These are phyloP conservation scores for Amniculicola lignicola DNA, from an alignment of 495 filamentous ascomycete species.

Conservation along the genomic window DNA sequence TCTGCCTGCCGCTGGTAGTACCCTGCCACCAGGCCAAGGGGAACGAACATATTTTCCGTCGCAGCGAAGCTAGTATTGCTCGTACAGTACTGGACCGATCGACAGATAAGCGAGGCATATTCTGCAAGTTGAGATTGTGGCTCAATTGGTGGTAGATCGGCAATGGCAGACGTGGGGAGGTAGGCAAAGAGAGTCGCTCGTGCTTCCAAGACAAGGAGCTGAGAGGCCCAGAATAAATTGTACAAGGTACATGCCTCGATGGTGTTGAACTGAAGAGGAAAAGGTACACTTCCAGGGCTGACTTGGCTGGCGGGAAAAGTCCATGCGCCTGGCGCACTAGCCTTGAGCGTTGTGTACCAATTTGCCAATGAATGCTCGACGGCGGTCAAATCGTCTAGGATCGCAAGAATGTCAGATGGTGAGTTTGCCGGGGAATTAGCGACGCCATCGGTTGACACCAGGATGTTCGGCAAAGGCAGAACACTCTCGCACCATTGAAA, in stretches of 20 bases:
- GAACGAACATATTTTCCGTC: conserved; percentile 22
- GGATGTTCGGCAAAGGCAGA: conserved; percentile 23
- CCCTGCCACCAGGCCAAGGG: conserved; percentile 2
- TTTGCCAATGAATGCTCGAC: conserved; percentile 5
- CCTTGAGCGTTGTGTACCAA: conserved; percentile 14
- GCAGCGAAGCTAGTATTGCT: conserved; percentile 8
- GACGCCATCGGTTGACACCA: conserved; percentile 2
- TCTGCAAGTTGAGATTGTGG: conserved; percentile 6
- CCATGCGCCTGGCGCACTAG: conserved; percentile 7
- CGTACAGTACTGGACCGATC: conserved; percentile 24
- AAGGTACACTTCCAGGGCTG: conserved; percentile 5
- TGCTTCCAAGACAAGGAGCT: conserved; percentile 19
- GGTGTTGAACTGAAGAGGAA: conserved; percentile 22
- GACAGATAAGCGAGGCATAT: conserved; percentile 23
- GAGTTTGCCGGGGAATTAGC: not conserved
- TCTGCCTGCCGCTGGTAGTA: conserved; percentile 17
- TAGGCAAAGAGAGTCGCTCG: conserved; percentile 2
- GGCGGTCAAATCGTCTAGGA: conserved; percentile 8
- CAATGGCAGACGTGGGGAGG: not conserved
- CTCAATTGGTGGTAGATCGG: not conserved
- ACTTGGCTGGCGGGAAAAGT: conserved; percentile 4
- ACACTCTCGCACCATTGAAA: conserved; percentile 23
- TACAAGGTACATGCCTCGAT: conserved; percentile 24
- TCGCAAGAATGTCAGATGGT: not conserved
- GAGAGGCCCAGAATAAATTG: conserved; percentile 17